phyloP scores from a whole-genome alignment of 2,329 filamentous ascomycete species.

The Fusarium sp. region DNA sequence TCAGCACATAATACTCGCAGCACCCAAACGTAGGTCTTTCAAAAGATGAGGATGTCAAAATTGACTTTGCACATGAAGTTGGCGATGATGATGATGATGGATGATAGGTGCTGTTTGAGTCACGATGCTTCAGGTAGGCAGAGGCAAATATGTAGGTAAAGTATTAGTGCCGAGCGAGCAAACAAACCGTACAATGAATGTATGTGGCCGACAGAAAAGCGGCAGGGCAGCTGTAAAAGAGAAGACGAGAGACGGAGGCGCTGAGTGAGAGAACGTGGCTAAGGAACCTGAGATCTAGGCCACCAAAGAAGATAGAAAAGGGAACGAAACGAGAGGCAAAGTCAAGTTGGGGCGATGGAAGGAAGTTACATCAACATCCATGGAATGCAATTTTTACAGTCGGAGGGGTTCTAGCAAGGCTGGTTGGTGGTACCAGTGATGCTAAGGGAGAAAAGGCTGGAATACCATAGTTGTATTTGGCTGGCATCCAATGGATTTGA shows the following conservation, averaged over 20 bases:
- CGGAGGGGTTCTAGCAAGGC: conserved; percentile 41
- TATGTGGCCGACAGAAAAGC: conserved; percentile 9
- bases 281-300: conserved; percentile 20
- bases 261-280: conserved; percentile 10
- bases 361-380: conserved; percentile 5
- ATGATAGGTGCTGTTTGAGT: conserved; percentile 7
- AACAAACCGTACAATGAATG: conserved; percentile 17
- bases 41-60: conserved; percentile 25
- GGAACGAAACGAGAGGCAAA: conserved; percentile 33
- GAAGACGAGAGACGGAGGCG: conserved; percentile 25
- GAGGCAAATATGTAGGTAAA: not conserved
- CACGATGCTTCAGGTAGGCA: not conserved
- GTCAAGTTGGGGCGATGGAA: conserved; percentile 22
- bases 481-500: conserved; percentile 28
- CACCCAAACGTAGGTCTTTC: conserved; percentile 16
- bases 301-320: conserved; percentile 18
- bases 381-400: conserved; percentile 50
- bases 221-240: conserved; percentile 22
- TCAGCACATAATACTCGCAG: conserved; percentile 52
- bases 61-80: conserved; percentile 9
- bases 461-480: conserved; percentile 29
- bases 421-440: conserved; percentile 33
- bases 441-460: conserved; percentile 37
- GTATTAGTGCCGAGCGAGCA: conserved; percentile 17
- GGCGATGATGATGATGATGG: not conserved